A percentile compares a stretch with the other conserved stretches of the same genome.
Evolutionary conservation across 306 rosid species (phyloP).

Genomic region (Cicer arietinum): DNA sequence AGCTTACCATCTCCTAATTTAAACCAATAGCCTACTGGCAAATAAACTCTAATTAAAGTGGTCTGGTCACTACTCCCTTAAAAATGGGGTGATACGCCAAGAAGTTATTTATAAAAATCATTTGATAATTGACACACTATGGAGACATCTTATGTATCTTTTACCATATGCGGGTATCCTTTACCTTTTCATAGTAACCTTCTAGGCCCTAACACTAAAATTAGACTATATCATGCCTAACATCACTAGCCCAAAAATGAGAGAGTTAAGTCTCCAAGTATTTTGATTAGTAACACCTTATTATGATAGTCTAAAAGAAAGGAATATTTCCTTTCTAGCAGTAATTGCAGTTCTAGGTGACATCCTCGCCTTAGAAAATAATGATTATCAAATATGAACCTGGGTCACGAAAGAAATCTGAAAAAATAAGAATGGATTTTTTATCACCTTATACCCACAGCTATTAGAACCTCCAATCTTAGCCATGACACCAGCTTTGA

Average conservation of each 20-base stretch:
- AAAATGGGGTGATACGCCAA: neutral
- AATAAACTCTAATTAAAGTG: too few relatives aligned
- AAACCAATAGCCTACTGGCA: too few relatives aligned
- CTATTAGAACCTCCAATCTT: neutral
- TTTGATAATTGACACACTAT: neutral
- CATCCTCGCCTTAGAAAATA: neutral
- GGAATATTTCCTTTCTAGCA: neutral
- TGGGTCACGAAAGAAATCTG: neutral
- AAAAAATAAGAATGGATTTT: neutral
- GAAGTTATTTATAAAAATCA: neutral
- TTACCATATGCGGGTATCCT: neutral
- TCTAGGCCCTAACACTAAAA: neutral
- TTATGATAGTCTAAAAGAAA: too few relatives aligned
- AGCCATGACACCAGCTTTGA: neutral
- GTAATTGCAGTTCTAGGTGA: neutral
- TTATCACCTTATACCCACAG: neutral
- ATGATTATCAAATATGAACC: neutral
- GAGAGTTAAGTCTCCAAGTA: neutral
- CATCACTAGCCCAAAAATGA: neutral
- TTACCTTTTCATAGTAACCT: neutral
- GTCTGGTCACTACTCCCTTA: too few relatives aligned
- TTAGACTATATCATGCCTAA: neutral
- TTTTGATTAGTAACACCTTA: neutral
- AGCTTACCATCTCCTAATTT: too few relatives aligned
- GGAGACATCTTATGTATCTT: neutral